Conservation (phyloP, 2,329 filamentous ascomycete species). For the Fusarium buharicum region DNA sequence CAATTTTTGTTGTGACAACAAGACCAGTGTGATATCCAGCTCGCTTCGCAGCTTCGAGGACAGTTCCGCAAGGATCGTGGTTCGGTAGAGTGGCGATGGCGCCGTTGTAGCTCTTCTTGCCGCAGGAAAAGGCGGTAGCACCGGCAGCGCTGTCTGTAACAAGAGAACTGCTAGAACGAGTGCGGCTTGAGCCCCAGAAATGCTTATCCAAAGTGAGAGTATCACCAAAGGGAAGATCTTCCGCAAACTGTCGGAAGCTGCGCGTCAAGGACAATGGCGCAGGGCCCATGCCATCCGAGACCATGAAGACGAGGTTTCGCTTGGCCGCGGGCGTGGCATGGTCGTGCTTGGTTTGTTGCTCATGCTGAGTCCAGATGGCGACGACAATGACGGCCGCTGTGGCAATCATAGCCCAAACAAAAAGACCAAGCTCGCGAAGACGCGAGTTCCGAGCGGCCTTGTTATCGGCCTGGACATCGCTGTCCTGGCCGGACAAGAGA, state of each 20-base stretch:
- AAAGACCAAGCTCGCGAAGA: conserved; percentile 77
- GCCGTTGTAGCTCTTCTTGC: conserved; percentile 93
- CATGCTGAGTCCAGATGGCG: conserved; percentile 81
- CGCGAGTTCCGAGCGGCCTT: conserved; percentile 52
- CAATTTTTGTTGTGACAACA: conserved; percentile 82
- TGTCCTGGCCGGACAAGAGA: conserved; percentile 53
- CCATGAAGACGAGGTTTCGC: conserved; percentile 98
- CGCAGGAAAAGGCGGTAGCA: conserved; percentile 95
- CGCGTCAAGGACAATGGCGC: conserved; percentile 88
- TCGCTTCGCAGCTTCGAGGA: conserved; percentile 90
- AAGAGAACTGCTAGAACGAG: conserved; percentile 82
- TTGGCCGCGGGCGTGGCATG: conserved; percentile 67
- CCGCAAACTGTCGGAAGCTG: conserved; percentile 82
- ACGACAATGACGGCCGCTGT: conserved; percentile 82
- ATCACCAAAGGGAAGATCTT: conserved; percentile 78
- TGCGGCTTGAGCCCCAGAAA: conserved; percentile 89
- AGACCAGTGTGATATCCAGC: conserved; percentile 92
- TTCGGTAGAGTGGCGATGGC: conserved; percentile 92
- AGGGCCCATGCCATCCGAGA: conserved; percentile 98
- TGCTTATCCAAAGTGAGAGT: conserved; percentile 85
- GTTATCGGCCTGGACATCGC: conserved; percentile 41
- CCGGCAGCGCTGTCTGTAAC: conserved; percentile 98
- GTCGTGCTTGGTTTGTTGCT: conserved; percentile 59
- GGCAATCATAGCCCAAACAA: conserved; percentile 84
- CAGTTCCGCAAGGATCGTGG: conserved; percentile 87